A percentile compares a stretch with the other conserved stretches of the same genome.
These are phyloP conservation scores for Penicillium sp. DNA, from an alignment of 2,329 filamentous ascomycete species.

Conservation along the genomic window DNA sequence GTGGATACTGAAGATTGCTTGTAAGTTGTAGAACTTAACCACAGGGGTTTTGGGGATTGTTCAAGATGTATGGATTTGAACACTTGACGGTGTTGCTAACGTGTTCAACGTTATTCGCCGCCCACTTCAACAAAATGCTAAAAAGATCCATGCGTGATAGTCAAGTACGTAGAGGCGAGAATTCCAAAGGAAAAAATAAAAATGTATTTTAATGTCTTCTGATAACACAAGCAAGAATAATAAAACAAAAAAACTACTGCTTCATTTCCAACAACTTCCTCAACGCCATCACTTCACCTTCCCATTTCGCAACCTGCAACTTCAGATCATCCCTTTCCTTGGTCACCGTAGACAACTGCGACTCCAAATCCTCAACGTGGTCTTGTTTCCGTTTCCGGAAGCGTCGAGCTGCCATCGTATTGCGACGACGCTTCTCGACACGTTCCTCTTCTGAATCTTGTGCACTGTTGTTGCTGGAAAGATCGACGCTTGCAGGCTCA, in stretches of 20 bases:
- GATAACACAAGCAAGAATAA: not conserved
- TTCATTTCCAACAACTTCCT: constrained; percentile 22
- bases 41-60: no score
- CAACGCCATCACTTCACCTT: constrained; percentile 34
- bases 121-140: no score
- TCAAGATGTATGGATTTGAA: no score
- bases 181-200: not conserved
- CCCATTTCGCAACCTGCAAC: constrained; percentile 31
- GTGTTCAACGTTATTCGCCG: no score
- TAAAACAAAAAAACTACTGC: constrained; percentile 3
- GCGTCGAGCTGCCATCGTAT: constrained; percentile 33
- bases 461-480: constrained; percentile 13
- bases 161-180: no score
- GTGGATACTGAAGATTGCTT: no score
- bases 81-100: no score
- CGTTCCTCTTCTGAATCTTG: constrained; percentile 15
- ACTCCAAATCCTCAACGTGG: constrained; percentile 29
- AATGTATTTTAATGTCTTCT: not conserved
- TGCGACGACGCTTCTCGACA: constrained; percentile 31
- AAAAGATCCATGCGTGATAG: no score
- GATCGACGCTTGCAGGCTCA: constrained; percentile 1
- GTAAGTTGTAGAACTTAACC: no score
- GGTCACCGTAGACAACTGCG: constrained; percentile 28
- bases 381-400: constrained; percentile 34
- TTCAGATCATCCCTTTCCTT: constrained; percentile 33